Percentiles rank a stretch among this genome's conserved stretches.
These are phyloP conservation scores for Parasarocladium wereldwijsianum DNA, from an alignment of 2,329 filamentous ascomycete genomes.

Conservation along the genomic window DNA sequence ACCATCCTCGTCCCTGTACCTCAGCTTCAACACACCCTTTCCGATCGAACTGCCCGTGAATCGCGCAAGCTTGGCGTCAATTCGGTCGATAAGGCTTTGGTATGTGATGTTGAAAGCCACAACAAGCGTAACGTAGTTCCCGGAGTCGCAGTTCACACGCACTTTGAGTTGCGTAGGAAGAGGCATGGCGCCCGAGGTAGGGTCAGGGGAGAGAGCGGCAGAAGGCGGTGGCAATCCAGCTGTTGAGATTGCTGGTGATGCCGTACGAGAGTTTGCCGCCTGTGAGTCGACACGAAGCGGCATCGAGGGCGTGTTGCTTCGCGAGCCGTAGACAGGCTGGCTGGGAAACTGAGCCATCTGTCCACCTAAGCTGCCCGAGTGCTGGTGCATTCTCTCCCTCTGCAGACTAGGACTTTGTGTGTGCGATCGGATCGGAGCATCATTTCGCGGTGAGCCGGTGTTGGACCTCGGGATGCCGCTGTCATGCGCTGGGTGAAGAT, in stretches of 20 bases:
- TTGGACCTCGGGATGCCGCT: conserved; percentile 61
- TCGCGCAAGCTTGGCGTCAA: conserved; percentile 84
- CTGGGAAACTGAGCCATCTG: conserved; percentile 41
- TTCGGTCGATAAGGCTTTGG: conserved; percentile 83
- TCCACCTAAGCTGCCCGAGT: conserved; percentile 31
- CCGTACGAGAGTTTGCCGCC: conserved; percentile 24
- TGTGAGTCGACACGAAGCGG: conserved; percentile 23
- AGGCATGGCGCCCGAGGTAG: too few species aligned
- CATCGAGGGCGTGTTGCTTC: conserved; percentile 14
- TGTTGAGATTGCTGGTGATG: conserved; percentile 30
- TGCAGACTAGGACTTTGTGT: conserved; percentile 59
- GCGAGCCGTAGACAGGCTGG: conserved; percentile 33
- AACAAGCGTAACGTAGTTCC: conserved; percentile 88
- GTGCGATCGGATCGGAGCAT: conserved; percentile 50
- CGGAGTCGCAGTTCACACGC: conserved; percentile 75
- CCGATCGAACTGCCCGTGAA: conserved; percentile 76
- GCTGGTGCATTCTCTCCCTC: conserved; percentile 40
- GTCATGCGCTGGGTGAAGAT: conserved; percentile 48
- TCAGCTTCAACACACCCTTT: conserved; percentile 68
- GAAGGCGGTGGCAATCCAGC: conserved; percentile 12
- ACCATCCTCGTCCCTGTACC: conserved; percentile 83
- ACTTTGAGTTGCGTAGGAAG: conserved; percentile 75
- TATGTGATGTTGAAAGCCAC: conserved; percentile 93
- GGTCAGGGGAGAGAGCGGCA: conserved; percentile 28
- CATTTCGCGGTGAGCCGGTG: conserved; percentile 61